Percentiles rank a stretch among this genome's conserved stretches.
These are phyloP conservation scores for Pulicaria dysenterica DNA, from an alignment of 129 eudicot genomes.

Conservation along the genomic window DNA sequence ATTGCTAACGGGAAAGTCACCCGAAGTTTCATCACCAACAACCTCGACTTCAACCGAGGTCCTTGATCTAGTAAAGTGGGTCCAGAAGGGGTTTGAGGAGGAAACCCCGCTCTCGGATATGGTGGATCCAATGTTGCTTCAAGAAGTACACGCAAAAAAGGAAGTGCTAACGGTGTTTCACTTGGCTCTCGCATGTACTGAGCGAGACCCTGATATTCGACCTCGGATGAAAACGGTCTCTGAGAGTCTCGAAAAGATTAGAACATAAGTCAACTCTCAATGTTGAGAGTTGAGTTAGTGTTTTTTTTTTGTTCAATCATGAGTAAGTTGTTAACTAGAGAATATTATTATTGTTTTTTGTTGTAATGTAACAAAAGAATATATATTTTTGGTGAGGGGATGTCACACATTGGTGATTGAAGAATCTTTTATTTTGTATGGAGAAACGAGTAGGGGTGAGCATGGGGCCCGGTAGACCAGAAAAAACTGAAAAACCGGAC, in stretches of 20 bases:
- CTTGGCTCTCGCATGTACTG: constrained; percentile 80
- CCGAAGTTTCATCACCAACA: constrained; percentile 72
- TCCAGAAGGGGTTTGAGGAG: constrained; percentile 84
- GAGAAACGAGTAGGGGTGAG: constrained; percentile 26
- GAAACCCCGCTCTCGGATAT: constrained; percentile 78
- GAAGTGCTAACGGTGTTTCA: constrained; percentile 78
- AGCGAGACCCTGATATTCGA: constrained; percentile 85
- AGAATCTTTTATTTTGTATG: constrained; percentile 18
- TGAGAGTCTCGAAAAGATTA: constrained; percentile 71
- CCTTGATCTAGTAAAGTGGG: constrained; percentile 83
- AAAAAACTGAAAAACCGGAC: too few species aligned
- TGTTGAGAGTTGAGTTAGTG: neutral
- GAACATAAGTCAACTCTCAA: constrained; percentile 38
- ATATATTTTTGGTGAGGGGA: constrained; percentile 32
- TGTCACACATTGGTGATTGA: constrained; percentile 24
- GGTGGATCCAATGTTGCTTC: constrained; percentile 89
- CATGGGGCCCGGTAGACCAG: too few species aligned
- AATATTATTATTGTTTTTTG: neutral
- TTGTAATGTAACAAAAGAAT: constrained; percentile 27
- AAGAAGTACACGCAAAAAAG: constrained; percentile 84
- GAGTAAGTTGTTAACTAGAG: constrained; percentile 23
- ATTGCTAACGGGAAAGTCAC: constrained; percentile 83
- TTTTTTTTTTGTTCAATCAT: constrained; percentile 23
- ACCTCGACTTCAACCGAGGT: constrained; percentile 77
- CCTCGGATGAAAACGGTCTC: constrained; percentile 83